Evolutionary conservation across 2,329 filamentous ascomycete species (phyloP).

Genomic region (Penicillium sp.): DNA sequence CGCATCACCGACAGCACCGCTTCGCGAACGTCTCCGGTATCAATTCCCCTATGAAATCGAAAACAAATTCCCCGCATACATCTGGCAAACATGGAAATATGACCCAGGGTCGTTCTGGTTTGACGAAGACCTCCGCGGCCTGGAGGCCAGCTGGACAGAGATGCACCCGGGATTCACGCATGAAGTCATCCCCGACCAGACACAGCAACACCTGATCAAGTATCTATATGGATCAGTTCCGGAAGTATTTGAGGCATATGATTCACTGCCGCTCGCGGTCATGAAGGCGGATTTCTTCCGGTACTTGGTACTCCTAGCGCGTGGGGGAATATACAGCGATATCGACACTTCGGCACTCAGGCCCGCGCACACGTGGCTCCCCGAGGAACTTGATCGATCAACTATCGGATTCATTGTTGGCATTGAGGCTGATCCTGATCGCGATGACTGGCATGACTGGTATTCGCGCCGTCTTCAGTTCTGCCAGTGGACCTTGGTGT

Average conservation of each 20-base stretch:
- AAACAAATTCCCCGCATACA: constrained; percentile 89
- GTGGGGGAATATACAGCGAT: constrained; percentile 81
- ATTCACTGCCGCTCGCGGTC: constrained; percentile 68
- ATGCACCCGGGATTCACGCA: constrained; percentile 89
- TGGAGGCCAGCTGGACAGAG: constrained; percentile 86
- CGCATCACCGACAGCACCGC: constrained; percentile 68
- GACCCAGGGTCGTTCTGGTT: constrained; percentile 76
- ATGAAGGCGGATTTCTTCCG: constrained; percentile 77
- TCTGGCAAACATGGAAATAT: constrained; percentile 99
- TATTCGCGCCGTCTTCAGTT: constrained; percentile 96
- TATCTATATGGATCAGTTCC: constrained; percentile 83
- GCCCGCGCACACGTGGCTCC: constrained; percentile 84
- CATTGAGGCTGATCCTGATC: constrained; percentile 93
- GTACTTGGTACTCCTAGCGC: constrained; percentile 71
- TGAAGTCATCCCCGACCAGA: constrained; percentile 91
- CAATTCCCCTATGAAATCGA: constrained; percentile 91
- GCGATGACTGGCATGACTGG: constrained; percentile 90
- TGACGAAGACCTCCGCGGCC: constrained; percentile 67
- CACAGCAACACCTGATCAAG: constrained; percentile 74
- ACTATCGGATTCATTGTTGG: constrained; percentile 84
- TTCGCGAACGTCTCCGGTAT: constrained; percentile 80
- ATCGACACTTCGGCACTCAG: constrained; percentile 88
- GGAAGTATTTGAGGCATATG: constrained; percentile 74
- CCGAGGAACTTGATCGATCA: constrained; percentile 69
- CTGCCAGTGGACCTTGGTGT: constrained; percentile 98